phyloP scores from a whole-genome alignment of 495 filamentous ascomycete species.

The Aspergillus carlsbadensis region DNA sequence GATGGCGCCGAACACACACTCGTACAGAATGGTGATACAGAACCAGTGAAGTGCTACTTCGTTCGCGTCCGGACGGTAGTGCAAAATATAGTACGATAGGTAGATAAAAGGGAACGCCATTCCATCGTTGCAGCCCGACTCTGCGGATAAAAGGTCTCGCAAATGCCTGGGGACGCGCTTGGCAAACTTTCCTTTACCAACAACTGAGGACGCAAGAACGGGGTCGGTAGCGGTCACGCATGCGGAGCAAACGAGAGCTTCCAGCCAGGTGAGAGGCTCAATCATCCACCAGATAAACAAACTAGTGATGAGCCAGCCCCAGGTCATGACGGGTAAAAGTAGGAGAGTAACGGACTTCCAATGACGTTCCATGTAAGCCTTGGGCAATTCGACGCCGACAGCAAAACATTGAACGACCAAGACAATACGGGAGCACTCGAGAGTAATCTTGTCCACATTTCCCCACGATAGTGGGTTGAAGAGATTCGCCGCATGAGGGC shows the following conservation, averaged over 20 bases:
- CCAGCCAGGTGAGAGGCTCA: constrained; percentile 75
- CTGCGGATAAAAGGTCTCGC: constrained; percentile 90
- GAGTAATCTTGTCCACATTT: constrained; percentile 89
- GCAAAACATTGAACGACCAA: constrained; percentile 99
- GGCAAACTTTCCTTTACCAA: constrained; percentile 98
- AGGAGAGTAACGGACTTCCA: constrained; percentile 91
- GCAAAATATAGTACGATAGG: constrained; percentile 82
- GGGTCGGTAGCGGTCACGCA: constrained; percentile 99
- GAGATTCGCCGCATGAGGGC: constrained; percentile 88
- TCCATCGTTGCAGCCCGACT: constrained; percentile 99
- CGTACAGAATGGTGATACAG: constrained; percentile 87
- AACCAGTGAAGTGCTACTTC: constrained; percentile 85
- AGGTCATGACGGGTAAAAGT: constrained; percentile 95
- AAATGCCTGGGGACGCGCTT: constrained; percentile 97
- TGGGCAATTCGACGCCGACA: constrained; percentile 96
- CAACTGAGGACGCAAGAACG: constrained; percentile 94
- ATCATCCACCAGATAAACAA: constrained; percentile 98
- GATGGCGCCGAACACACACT: constrained; percentile 90
- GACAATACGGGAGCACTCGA: constrained; percentile 96
- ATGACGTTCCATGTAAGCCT: constrained; percentile 95
- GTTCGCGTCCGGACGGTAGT: constrained; percentile 64
- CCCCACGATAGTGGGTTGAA: constrained; percentile 88
- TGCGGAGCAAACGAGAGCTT: constrained; percentile 80
- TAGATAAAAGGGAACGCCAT: constrained; percentile 99
- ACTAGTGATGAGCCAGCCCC: constrained; percentile 91